phyloP scores from a whole-genome alignment of 2,329 filamentous ascomycete genomes.

The Penicillium sumatraense region DNA sequence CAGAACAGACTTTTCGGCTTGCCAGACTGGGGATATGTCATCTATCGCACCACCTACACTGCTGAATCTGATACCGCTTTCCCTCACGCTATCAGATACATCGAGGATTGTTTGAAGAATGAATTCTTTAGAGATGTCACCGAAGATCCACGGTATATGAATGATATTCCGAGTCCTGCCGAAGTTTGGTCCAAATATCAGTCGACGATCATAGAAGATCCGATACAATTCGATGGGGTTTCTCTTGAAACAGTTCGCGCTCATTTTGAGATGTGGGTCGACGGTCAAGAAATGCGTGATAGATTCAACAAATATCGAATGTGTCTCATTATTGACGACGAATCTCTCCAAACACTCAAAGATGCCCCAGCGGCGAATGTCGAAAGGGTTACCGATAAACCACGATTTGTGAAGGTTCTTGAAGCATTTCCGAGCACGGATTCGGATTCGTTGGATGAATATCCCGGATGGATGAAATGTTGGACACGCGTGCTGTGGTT shows the following conservation, averaged over 20 bases:
- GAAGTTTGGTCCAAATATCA: constrained; percentile 13
- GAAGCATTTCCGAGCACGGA: constrained; percentile 14
- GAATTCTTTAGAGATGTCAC: constrained; percentile 2
- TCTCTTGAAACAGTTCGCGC: constrained; percentile 16
- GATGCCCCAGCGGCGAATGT: constrained; percentile 7
- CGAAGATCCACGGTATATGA: not conserved
- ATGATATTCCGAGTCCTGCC: not conserved
- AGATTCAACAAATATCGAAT: constrained; percentile 11
- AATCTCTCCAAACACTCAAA: constrained; percentile 19
- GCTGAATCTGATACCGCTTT: constrained; percentile 15
- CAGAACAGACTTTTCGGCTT: constrained; percentile 3
- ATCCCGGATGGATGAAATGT: constrained; percentile 16
- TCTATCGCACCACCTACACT: constrained; percentile 22
- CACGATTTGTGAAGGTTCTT: constrained; percentile 17
- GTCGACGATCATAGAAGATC: constrained; percentile 17
- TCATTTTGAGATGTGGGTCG: constrained; percentile 18
- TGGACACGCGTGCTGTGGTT: constrained; percentile 11
- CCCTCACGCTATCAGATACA: constrained; percentile 10
- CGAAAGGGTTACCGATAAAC: constrained; percentile 3
- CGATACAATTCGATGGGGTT: constrained; percentile 8
- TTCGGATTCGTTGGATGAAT: constrained; percentile 14
- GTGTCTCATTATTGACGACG: constrained; percentile 20
- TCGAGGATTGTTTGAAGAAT: constrained; percentile 17
- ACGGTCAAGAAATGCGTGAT: constrained; percentile 13
- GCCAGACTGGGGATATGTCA: constrained; percentile 19